Evolutionary conservation across 148 eudicot species (phyloP), one percentile per base, ranked within the genome.

Genomic region (Vaccinium vitisidaea): DNA sequence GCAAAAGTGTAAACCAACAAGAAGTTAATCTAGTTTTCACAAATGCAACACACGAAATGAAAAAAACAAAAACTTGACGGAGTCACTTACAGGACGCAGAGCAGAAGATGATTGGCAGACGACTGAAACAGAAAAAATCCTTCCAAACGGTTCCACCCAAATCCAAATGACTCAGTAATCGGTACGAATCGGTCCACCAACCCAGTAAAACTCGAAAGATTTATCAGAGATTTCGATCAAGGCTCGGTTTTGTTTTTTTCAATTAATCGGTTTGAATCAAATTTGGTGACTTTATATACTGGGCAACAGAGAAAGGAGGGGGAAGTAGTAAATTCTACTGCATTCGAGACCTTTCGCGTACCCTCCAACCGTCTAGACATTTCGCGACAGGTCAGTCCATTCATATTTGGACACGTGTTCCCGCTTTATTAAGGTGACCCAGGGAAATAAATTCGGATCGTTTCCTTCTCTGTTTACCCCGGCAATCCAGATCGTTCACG

Each of bases 141-240:
- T 36, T 43, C 85, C 86, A 32, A 77, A 75, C 89, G 75, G 59
- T 84, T 87, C 88, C 90, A 25, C 67, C 67, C 90, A 87, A 81
- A 80, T 79, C 85, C 90, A 19, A 88, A n/a, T 87, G 71, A 82
- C 61, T 82, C 36, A 65, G 70, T 75, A 77, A 75, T 73, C 90
- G 19, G 84, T 21, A 13, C 86, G 16, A 84, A 85, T 87, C 89
- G 21, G 30, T 85, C 90, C 90, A 75, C 90, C 69, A 88, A 87
- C 88, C 90, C 87, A 32, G 46, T 9, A 30, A 19, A 36, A 74
- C 12, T 46, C 25, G 15, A n/a, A 54, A 36, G 6, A 52, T 15
- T 16, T 16, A 7, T 39, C 11, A 14, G 23, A 16, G 23, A 25
- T 39, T 52, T 78, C 48, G 30, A 18, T 63, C 13, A 8, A 23